A percentile compares a stretch with the other conserved stretches of the same genome.
Evolutionary conservation across 2,329 filamentous ascomycete species (phyloP).

Genomic region (Clonostachys sp.): DNA sequence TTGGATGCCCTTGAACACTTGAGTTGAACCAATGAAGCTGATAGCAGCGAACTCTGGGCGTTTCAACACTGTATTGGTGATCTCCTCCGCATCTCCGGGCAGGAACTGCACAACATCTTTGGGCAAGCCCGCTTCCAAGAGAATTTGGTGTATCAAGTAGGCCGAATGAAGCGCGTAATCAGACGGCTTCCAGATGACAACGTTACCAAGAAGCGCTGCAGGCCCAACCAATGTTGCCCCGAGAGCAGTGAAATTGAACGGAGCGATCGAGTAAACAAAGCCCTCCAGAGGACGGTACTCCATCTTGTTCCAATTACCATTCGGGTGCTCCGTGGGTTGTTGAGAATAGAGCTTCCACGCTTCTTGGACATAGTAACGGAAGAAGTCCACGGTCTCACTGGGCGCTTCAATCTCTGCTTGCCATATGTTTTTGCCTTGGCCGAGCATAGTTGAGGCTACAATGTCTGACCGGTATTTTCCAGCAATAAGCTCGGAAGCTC

Average conservation of each 20-base stretch:
- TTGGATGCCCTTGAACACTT: conserved; percentile 22
- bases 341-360: conserved; percentile 24
- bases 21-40: conserved; percentile 24
- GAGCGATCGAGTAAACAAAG: conserved; percentile 32
- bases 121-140: conserved; percentile 29
- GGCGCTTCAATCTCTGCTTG: conserved; percentile 30
- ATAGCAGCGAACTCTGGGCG: conserved; percentile 27
- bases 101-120: conserved; percentile 26
- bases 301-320: conserved; percentile 10
- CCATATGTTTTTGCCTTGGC: conserved; percentile 32
- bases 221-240: conserved; percentile 37
- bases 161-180: conserved; percentile 19
- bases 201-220: conserved; percentile 30
- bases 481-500: conserved; percentile 21
- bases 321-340: conserved; percentile 20
- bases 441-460: conserved; percentile 32
- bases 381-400: conserved; percentile 29
- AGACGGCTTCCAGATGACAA: conserved; percentile 33
- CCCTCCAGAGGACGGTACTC: conserved; percentile 33
- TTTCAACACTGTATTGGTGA: conserved; percentile 19
- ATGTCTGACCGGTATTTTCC: conserved; percentile 19
- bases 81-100: conserved; percentile 23
- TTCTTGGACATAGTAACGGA: conserved; percentile 21
- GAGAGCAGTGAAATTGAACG: conserved; percentile 38
- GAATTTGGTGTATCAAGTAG: conserved; percentile 25